Evolutionary conservation across 2,329 filamentous ascomycete species (phyloP), one percentile per base, ranked within the genome.

Genomic region (Fonsecaea pugnacius): DNA sequence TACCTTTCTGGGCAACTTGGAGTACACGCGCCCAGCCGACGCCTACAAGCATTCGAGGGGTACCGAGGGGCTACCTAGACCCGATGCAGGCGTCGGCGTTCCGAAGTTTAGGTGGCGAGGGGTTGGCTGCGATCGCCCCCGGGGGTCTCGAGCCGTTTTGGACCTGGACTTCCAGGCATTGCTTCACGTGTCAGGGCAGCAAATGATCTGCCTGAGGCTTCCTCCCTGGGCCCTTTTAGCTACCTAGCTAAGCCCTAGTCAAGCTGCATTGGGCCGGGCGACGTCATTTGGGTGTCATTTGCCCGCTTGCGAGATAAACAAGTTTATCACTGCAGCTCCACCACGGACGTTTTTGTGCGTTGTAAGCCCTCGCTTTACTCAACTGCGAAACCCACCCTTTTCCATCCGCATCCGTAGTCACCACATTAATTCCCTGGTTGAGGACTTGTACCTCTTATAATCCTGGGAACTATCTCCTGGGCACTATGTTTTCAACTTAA

Each of bases 261-360:
- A 18, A 24, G 21, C 43, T 27, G 21, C 18, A 48, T 48, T 16
- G 21, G 32, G 57, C 16, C 12, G 21, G 43, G 43, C 57, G 21
- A 59, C 57, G 57, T 59, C 57, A 59, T 59, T 14, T 27, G 32
- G 21, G 48, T 43, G 57, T 59, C 57, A 59, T 59, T 18, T 36
- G 46, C 14, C 30, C 16, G 38, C 43, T n/a, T 36, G 16, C 9
- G 10, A 51, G 46, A 40, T 43, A 38, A 27, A 59, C 43, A 24
- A 24, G 43, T 48, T 48, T 48, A 32, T 48, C 55, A 30, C 27
- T 9, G 18, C 43, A n/a, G 43, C 43, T 48, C 43, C 43, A 48
- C 43, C 24, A 18, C 43, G 43, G 27, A 24, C 43, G 24, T 48
- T 40, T 27, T 59, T 33, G 43, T 54, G 27, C 50, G 36, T 46